Evolutionary conservation across 2,329 filamentous ascomycete genomes (phyloP), one percentile per base, ranked within the genome.

Genomic region (Aspergillus awamori): DNA sequence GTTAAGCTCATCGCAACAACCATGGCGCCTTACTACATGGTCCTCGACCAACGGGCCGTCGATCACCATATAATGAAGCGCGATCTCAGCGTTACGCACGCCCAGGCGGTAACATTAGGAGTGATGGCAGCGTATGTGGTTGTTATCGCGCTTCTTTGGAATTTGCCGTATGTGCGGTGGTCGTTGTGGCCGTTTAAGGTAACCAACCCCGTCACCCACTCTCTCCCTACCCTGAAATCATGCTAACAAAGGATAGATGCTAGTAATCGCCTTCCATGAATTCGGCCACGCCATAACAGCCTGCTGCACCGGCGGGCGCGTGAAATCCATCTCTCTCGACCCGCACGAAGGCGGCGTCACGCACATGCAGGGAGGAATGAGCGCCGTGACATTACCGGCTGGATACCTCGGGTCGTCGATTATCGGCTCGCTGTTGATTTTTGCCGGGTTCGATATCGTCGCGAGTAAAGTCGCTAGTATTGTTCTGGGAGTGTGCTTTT

Each of bases 191-290:
- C 90, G 4, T 93, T 93, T 80, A 93, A 93, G 80, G 88, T 90
- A n/a, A 3, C 20, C 28, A 28, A 30, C 28, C 28, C 8, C 28
- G 2, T 8, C 28, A 8, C 8, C 8, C 28, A 30, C 28, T 30
- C 28, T 30, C 3, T 30, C 1, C 3, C 8, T 30, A 30, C 28
- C 28, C 28, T 3, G 8, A 10, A 30, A 30, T 3, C 8, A 30
- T 8, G 8, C 8, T 30, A 33, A 36, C 10, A 4, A 36, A 5
- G 30, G 7, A 56, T 4, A 69, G 87, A 92, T 93, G 90, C 83
- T 93, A 20, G 89, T 91, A 55, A 93, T 93, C 65, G 90, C 90
- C 39, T 93, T 93, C 75, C 90, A 93, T 77, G 90, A 93, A 69
- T 84, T 93, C 70, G 86, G 89, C 11, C 90, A 93, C 76, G 90